phyloP scores from a whole-genome alignment of 1,284 basidiomycete species.

The Malassezia cuniculi region DNA sequence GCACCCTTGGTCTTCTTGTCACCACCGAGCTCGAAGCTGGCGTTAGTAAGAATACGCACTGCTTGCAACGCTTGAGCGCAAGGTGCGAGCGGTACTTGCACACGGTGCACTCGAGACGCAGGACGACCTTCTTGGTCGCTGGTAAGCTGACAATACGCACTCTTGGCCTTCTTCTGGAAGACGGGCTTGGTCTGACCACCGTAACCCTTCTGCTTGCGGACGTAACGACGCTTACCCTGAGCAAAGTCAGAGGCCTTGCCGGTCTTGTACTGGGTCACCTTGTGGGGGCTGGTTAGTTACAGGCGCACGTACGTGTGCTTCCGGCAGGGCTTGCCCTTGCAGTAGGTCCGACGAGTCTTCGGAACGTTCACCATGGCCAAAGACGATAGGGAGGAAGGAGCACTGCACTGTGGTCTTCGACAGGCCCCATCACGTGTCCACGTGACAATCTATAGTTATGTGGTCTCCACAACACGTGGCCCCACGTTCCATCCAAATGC shows the following conservation, averaged over 20 bases:
- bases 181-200: conserved; percentile 99
- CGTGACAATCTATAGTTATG: background rate
- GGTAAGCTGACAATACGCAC: conserved; percentile 4
- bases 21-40: conserved; percentile 92
- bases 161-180: conserved; percentile 87
- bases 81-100: conserved; percentile 80
- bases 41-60: conserved; percentile 46
- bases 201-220: conserved; percentile 91
- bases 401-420: too few species aligned
- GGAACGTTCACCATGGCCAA: conserved; percentile 46
- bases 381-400: too few species aligned
- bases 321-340: conserved; percentile 96
- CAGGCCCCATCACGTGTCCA: too few species aligned
- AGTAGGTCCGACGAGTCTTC: conserved; percentile 56
- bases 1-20: conserved; percentile 99
- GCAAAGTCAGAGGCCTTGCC: conserved; percentile 50
- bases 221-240: conserved; percentile 99
- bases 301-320: conserved; percentile 75
- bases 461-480: conserved; percentile 3
- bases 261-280: conserved; percentile 47
- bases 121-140: conserved; percentile 94
- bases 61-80: conserved; percentile 96
- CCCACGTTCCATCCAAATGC: too few species aligned
- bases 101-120: conserved; percentile 89
- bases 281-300: conserved; percentile 33